Conservation (phyloP, 345 rosid species). For the Crucihimalaya himalaica region DNA sequence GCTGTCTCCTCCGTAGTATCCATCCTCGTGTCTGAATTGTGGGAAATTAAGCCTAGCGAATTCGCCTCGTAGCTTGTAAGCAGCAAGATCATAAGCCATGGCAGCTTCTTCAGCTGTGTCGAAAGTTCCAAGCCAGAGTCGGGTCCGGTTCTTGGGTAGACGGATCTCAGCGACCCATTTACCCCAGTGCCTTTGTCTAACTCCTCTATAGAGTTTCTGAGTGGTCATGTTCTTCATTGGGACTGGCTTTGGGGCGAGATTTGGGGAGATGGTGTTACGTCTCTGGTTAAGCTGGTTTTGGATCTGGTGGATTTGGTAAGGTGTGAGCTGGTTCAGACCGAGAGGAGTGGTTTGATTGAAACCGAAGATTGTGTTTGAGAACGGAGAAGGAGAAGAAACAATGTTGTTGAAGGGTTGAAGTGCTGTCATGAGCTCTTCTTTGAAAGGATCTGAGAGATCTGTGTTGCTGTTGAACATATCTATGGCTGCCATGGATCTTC, state of each 20-base stretch:
- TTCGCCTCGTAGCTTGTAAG: slow-evolving; percentile 80
- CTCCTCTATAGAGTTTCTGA: slow-evolving; percentile 78
- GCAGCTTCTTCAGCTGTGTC: slow-evolving; percentile 95
- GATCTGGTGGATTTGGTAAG: slow-evolving; percentile 70
- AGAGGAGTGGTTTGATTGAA: slow-evolving; percentile 49
- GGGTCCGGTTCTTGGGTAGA: slow-evolving; percentile 85
- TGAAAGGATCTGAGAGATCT: slow-evolving; percentile 54
- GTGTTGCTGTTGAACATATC: slow-evolving; percentile 48
- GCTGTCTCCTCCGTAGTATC: slow-evolving; percentile 35
- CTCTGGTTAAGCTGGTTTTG: slow-evolving; percentile 57
- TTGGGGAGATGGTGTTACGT: slow-evolving; percentile 30
- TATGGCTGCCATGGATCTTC: slow-evolving; percentile 62
- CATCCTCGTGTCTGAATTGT: slow-evolving; percentile 52
- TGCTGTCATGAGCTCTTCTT: slow-evolving; percentile 65
- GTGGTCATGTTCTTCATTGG: slow-evolving; percentile 62
- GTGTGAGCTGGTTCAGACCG: slow-evolving; percentile 64
- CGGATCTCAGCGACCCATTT: slow-evolving; percentile 97
- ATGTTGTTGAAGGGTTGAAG: slow-evolving; percentile 56
- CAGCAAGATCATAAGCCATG: slow-evolving; percentile 84
- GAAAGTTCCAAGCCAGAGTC: slow-evolving; percentile 98
- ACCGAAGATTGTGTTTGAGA: slow-evolving; percentile 41
- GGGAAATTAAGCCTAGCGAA: slow-evolving; percentile 90
- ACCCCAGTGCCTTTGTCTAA: slow-evolving; percentile 96
- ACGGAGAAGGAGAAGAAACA: slow-evolving; percentile 40
- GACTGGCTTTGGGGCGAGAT: slow-evolving; percentile 56